Evolutionary conservation across 2,329 filamentous ascomycete species (phyloP), one percentile per base, ranked within the genome.

Genomic region (Fusarium palustre): DNA sequence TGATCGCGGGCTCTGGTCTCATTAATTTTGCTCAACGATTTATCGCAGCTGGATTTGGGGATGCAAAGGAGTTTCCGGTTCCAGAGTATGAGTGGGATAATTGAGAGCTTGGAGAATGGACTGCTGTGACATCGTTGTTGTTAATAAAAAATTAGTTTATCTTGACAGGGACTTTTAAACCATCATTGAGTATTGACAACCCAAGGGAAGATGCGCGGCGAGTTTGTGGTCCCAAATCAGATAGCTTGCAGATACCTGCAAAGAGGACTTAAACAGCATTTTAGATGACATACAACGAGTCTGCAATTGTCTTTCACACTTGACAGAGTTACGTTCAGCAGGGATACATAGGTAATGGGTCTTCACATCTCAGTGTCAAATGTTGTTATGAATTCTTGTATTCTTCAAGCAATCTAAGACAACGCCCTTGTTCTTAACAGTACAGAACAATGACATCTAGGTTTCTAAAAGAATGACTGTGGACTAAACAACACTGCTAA

Each of bases 1-100:
- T 84, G 8, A 60, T 84, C 16, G 72, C 75, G 31, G 81, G 80
- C 79, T 78, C 69, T 2, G 71, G 76, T 4, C 62, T 82, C 25
- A 28, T 68, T 75, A 45, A 74, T 72, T 18, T 76, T 78, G 42
- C 34, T 2, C 69, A 70, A 20, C 45, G n/a, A 5, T 63, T 52
- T 5, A 78, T 81, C 70, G 76, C 68, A 13, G 54, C 66, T 24
- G 59, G 55, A 1, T 73, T 75, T 48, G 59, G 62, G 3, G 58
- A 47, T n/a, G 20, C 58, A 5, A 70, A 69, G 66, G 78, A 77
- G 43, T 78, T 78, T 59, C 43, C 53, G 16, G 63, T 84, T 4
- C 80, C 80, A 0, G 77, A 80, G 9, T 84, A 84, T 67, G 64
- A 79, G 3, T 64, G 59, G 59, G 31, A 49, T 7, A 24, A 55